phyloP scores from a whole-genome alignment of 192 early-diverging fungal species.

The Dimargaris xerosporica region DNA sequence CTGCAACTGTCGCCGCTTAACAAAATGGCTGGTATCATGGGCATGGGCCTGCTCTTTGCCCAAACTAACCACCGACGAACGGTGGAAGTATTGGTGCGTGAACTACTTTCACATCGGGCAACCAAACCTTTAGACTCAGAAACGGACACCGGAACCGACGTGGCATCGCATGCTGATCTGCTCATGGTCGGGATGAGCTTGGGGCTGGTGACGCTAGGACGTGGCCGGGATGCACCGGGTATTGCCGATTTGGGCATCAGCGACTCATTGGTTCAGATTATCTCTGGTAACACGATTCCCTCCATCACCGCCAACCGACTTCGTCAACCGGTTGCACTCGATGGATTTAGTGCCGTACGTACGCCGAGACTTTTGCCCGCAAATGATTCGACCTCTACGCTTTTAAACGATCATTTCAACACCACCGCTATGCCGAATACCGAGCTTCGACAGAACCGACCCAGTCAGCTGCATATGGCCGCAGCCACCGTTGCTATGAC shows the following conservation, averaged over 20 bases:
- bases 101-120: slow-evolving; percentile 24
- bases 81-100: slow-evolving; percentile 41
- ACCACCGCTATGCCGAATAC: neutral
- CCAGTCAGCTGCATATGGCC: neutral
- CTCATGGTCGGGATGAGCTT: slow-evolving; percentile 55
- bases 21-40: slow-evolving; percentile 42
- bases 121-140: too few relatives aligned
- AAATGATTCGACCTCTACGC: neutral
- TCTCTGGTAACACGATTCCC: too few relatives aligned
- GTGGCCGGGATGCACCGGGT: slow-evolving; percentile 24
- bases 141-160: too few relatives aligned
- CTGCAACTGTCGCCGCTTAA: slow-evolving; percentile 37
- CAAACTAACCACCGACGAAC: slow-evolving; percentile 34
- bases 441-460: neutral
- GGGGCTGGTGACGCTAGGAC: slow-evolving; percentile 49
- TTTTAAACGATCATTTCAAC: neutral
- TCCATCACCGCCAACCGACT: neutral
- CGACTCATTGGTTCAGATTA: slow-evolving; percentile 12
- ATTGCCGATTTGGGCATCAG: slow-evolving; percentile 30
- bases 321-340: neutral
- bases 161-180: slow-evolving; percentile 19
- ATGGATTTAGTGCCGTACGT: neutral
- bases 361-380: neutral
- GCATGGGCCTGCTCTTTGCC: slow-evolving; percentile 49
- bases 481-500: slow-evolving; percentile 52